Evolutionary conservation across 192 early-diverging fungal species (phyloP).

Genomic region (Podila verticillata): DNA sequence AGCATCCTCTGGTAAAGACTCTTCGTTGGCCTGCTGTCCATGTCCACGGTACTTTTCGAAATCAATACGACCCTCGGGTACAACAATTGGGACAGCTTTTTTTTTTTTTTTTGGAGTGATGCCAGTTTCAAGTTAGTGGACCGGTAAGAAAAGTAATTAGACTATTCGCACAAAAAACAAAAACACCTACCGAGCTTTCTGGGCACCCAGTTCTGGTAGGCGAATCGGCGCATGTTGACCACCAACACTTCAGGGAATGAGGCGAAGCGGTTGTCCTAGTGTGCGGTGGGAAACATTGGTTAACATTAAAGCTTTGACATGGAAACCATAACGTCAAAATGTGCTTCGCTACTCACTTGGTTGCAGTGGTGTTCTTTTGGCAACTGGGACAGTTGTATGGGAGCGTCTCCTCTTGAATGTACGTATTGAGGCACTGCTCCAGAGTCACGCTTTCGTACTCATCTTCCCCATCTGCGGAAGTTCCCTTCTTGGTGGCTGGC

Average conservation of each 20-base stretch:
- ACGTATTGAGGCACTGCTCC: conserved; percentile 71
- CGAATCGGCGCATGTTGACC: conserved; percentile 77
- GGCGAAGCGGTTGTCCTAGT: conserved; percentile 68
- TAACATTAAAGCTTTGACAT: neutral
- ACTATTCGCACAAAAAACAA: neutral
- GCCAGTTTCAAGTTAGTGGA: neutral
- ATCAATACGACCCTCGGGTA: conserved; percentile 62
- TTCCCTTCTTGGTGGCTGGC: conserved; percentile 64
- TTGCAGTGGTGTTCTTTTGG: conserved; percentile 63
- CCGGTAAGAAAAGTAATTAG: neutral
- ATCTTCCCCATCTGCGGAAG: conserved; percentile 30
- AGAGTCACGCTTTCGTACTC: conserved; percentile 67
- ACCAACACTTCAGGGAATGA: conserved; percentile 82
- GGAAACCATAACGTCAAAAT: neutral
- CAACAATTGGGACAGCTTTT: conserved; percentile 65
- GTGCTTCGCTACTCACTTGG: conserved; percentile 54
- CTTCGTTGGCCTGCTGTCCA: conserved; percentile 76
- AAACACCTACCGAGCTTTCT: conserved; percentile 62
- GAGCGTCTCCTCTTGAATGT: conserved; percentile 62
- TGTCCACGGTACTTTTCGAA: conserved; percentile 76
- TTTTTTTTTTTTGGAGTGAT: neutral
- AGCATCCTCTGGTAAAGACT: conserved; percentile 78
- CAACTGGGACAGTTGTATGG: conserved; percentile 75
- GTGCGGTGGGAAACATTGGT: neutral
- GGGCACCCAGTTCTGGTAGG: conserved; percentile 86